phyloP scores from a whole-genome alignment of 495 filamentous ascomycete genomes.

The Aspergillus avenaceus region DNA sequence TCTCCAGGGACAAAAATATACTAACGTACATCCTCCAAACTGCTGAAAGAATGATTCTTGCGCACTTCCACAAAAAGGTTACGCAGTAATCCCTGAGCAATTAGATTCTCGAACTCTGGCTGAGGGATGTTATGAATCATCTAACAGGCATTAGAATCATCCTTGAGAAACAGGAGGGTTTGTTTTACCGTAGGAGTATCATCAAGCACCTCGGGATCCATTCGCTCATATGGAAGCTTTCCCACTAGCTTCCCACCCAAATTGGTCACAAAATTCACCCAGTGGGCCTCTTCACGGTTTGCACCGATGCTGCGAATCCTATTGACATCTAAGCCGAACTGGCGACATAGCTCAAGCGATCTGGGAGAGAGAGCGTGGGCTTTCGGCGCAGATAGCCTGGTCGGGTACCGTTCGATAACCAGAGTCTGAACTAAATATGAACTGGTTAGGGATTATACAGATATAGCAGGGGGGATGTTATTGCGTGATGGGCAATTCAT shows the following conservation, averaged over 20 bases:
- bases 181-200: slow-evolving; percentile 27
- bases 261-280: slow-evolving; percentile 28
- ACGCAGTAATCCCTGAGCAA: not conserved
- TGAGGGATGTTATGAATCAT: slow-evolving; percentile 34
- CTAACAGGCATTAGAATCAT: too few relatives aligned
- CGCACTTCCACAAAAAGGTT: slow-evolving; percentile 13
- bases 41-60: slow-evolving; percentile 21
- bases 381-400: slow-evolving; percentile 24
- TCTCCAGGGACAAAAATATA: not conserved
- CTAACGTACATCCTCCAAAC: slow-evolving; percentile 14
- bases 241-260: slow-evolving; percentile 23
- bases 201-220: slow-evolving; percentile 23
- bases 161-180: too few relatives aligned
- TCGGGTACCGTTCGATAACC: slow-evolving; percentile 23
- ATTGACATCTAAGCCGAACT: slow-evolving; percentile 24
- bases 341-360: slow-evolving; percentile 27
- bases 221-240: slow-evolving; percentile 26
- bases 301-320: slow-evolving; percentile 21
- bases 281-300: slow-evolving; percentile 18
- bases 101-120: slow-evolving; percentile 22
- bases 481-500: too few relatives aligned
- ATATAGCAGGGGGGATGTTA: too few relatives aligned
- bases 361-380: slow-evolving; percentile 26
- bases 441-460: not conserved
- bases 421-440: slow-evolving; percentile 16